phyloP scores from a whole-genome alignment of 164 flowering plant genomes.

The Magnolia sinica region DNA sequence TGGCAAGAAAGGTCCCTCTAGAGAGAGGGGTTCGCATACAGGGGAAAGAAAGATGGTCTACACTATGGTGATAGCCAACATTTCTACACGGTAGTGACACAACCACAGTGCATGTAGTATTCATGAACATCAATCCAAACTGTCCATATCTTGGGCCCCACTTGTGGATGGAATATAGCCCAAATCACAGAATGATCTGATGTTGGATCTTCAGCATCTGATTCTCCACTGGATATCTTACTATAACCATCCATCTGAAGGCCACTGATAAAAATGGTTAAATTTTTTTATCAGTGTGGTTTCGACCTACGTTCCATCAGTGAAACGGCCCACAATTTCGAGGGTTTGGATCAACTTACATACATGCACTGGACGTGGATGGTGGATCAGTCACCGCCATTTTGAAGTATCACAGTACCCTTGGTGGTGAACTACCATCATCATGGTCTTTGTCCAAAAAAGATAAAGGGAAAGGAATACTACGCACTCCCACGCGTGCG shows the following conservation, averaged over 20 bases:
- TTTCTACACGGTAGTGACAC: not conserved
- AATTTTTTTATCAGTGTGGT: too few relatives aligned
- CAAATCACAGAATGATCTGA: not conserved
- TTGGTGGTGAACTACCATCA: not conserved
- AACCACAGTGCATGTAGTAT: not conserved
- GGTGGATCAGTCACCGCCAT: not conserved
- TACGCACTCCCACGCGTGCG: slow-evolving; percentile 55
- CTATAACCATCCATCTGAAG: not conserved
- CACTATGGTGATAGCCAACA: not conserved
- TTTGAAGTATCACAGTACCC: not conserved
- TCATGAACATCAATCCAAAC: not conserved
- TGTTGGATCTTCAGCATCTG: not conserved
- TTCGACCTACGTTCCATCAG: too few relatives aligned
- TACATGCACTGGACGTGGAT: not conserved
- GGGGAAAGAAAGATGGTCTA: too few relatives aligned
- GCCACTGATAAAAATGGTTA: not conserved
- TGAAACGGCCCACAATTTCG: not conserved
- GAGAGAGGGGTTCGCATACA: too few relatives aligned
- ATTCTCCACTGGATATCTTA: not conserved
- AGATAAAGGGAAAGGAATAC: slow-evolving; percentile 18
- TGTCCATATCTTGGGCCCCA: not conserved
- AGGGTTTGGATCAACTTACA: not conserved
- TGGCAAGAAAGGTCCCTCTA: slow-evolving; percentile 13
- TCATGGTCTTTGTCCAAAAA: not conserved
- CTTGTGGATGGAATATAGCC: not conserved